phyloP scores from a whole-genome alignment of 257 asterid genomes.

The Fraxinus quadrangulata region DNA sequence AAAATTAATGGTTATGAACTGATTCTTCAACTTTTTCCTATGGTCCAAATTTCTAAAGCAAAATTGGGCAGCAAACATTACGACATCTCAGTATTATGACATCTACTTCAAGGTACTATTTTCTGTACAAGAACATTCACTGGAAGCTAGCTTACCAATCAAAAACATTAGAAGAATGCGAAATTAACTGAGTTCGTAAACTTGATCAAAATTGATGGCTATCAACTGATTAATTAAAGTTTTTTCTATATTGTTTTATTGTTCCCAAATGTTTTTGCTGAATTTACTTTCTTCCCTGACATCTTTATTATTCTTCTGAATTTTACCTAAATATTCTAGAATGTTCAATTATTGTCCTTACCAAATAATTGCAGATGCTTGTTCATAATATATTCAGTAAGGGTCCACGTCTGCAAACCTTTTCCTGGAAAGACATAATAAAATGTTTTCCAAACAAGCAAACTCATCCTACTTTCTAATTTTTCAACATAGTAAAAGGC shows the following conservation, averaged over 20 bases:
- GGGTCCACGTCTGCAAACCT: background rate
- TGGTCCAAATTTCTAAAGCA: background rate
- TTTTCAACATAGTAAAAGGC: conserved; percentile 1
- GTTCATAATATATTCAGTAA: background rate
- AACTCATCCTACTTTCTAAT: background rate
- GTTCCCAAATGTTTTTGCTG: background rate
- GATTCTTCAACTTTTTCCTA: background rate
- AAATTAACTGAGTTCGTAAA: background rate
- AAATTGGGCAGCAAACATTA: background rate
- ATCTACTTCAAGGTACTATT: background rate
- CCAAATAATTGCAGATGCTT: background rate
- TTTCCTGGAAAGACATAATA: background rate
- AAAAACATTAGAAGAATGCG: background rate
- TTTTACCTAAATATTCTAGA: background rate
- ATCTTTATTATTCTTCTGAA: background rate
- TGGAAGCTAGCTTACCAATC: background rate
- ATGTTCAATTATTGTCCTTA: background rate
- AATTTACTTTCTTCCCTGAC: background rate
- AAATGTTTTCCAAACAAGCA: conserved; percentile 6
- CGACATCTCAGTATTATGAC: background rate
- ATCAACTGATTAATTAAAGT: background rate
- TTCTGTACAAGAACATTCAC: background rate
- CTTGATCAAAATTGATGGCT: background rate
- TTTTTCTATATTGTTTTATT: background rate
- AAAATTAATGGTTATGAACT: background rate